A percentile compares a stretch with the other conserved stretches of the same genome.
These are phyloP conservation scores for Achaetomiella virescens DNA, from an alignment of 495 filamentous ascomycete species.

Conservation along the genomic window DNA sequence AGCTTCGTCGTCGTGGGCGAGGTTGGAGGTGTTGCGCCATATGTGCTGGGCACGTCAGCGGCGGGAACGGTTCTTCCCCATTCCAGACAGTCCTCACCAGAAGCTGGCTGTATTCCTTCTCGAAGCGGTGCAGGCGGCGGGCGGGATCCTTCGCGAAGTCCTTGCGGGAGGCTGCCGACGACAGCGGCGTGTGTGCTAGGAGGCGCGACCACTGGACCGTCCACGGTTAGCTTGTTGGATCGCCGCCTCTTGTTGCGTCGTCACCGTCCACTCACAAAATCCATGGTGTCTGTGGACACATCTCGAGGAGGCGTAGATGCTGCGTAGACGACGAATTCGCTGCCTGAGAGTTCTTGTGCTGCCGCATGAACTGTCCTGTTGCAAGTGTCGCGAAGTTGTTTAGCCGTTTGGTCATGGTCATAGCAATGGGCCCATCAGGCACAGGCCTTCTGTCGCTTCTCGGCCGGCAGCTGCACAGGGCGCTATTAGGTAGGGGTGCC, in stretches of 20 bases:
- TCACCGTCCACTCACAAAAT: constrained; percentile 37
- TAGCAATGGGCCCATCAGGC: background rate
- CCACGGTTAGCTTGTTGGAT: background rate
- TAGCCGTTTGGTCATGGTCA: constrained; percentile 14
- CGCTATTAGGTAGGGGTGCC: too few species aligned
- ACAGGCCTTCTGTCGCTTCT: background rate
- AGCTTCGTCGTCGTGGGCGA: constrained; percentile 47
- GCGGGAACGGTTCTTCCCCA: constrained; percentile 3
- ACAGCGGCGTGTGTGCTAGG: constrained; percentile 69
- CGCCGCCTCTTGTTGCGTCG: too few species aligned
- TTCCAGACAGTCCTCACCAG: constrained; percentile 51
- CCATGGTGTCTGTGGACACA: constrained; percentile 35
- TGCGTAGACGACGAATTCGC: constrained; percentile 9
- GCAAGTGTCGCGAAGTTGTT: constrained; percentile 31
- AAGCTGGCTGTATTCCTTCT: constrained; percentile 77
- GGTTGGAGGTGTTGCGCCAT: constrained; percentile 64
- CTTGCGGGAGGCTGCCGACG: constrained; percentile 51
- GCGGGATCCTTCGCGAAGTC: constrained; percentile 67
- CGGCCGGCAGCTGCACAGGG: background rate
- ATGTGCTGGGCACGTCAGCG: constrained; percentile 52
- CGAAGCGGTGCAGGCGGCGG: constrained; percentile 83
- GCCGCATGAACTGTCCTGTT: constrained; percentile 27
- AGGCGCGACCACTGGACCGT: constrained; percentile 73
- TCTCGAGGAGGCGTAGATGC: constrained; percentile 23
- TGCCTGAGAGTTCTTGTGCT: constrained; percentile 8